Evolutionary conservation across 768 basidiomycete genomes (phyloP), one percentile per base, ranked within the genome.

Genomic region (Amanita rimosa): DNA sequence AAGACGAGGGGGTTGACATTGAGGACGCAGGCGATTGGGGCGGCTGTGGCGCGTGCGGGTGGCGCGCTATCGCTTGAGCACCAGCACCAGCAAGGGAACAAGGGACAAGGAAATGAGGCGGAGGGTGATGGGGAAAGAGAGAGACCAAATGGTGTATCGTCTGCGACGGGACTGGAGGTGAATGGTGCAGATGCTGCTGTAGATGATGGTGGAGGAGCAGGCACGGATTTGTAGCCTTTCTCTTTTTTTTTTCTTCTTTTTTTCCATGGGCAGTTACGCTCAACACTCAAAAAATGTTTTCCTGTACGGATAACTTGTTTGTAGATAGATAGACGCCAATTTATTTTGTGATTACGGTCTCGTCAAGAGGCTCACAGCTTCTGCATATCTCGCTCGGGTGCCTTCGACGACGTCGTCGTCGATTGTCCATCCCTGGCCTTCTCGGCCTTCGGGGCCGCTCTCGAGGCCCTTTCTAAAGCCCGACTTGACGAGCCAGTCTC

Each of bases 1-100:
- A 95, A 93, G 64, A 96, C 93, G 1, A 82, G 91, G 39, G 92
- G 93, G 37, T 71, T 97, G 50, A 81, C 91, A 0, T 79, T 96
- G 65, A 82, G 94, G 48, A 92, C 92, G 0, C 91, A 93, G 60
- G 92, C 88, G 1, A 65, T 96, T 45, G 87, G 90, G 1, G 84
- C 85, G 13, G 89, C 92, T 17, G 66, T 74, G 22, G 57, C 68
- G 14, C 64, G 74, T 8, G 57, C 69, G 22, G 64, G 60, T n/a
- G 59, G 58, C 33, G 33, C 22, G 11, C 4, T 24, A 13, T 14
- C 39, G 22, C 14, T 42, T 21, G 40, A 49, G 8, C 27, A 49
- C 8, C 44, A 31, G 6, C 43, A 45, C 21, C 38, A 44, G 11
- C 27, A 27, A 13, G 35, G 22, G 31, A 14, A 47, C 13, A 24